A percentile compares a stretch with the other conserved stretches of the same genome.
Conservation (phyloP, 805 yeast species). For the Babjeviella inositovora region DNA sequence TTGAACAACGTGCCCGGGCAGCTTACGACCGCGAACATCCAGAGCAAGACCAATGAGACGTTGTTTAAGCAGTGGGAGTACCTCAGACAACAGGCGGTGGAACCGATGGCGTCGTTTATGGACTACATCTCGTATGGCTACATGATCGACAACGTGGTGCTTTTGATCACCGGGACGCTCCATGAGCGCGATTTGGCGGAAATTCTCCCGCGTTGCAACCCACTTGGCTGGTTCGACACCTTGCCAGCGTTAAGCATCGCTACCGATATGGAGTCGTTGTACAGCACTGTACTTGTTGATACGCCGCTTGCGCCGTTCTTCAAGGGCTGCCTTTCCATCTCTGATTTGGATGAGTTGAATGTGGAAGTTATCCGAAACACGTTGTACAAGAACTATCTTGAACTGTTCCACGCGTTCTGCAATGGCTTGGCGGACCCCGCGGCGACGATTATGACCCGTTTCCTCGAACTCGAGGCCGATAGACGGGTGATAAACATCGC, state of each 20-base stretch:
- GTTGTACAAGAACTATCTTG: constrained; percentile 83
- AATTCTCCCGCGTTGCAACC: constrained; percentile 82
- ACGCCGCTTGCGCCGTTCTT: constrained; percentile 97
- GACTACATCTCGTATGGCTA: constrained; percentile 91
- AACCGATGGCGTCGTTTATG: constrained; percentile 67
- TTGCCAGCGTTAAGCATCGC: constrained; percentile 91
- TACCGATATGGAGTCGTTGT: constrained; percentile 85
- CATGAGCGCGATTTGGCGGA: constrained; percentile 89
- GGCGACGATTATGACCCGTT: constrained; percentile 58
- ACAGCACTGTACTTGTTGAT: constrained; percentile 84
- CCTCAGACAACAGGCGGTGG: constrained; percentile 69
- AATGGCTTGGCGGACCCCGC: constrained; percentile 59
- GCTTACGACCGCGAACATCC: constrained; percentile 77
- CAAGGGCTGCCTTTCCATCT: constrained; percentile 67
- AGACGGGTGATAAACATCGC: constrained; percentile 87
- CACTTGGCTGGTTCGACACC: constrained; percentile 97
- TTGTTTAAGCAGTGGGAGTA: constrained; percentile 76
- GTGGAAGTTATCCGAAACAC: constrained; percentile 90
- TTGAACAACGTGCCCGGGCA: constrained; percentile 69
- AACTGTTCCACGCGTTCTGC: constrained; percentile 66
- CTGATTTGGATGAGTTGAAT: constrained; percentile 87
- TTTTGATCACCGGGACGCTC: constrained; percentile 93
- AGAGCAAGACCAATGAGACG: constrained; percentile 59
- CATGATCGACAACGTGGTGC: constrained; percentile 94
- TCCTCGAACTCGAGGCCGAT: constrained; percentile 87